Evolutionary conservation across 192 early-diverging fungal species (phyloP), one percentile per base, ranked within the genome.

Genomic region (Phlyctochytrium arcticum): DNA sequence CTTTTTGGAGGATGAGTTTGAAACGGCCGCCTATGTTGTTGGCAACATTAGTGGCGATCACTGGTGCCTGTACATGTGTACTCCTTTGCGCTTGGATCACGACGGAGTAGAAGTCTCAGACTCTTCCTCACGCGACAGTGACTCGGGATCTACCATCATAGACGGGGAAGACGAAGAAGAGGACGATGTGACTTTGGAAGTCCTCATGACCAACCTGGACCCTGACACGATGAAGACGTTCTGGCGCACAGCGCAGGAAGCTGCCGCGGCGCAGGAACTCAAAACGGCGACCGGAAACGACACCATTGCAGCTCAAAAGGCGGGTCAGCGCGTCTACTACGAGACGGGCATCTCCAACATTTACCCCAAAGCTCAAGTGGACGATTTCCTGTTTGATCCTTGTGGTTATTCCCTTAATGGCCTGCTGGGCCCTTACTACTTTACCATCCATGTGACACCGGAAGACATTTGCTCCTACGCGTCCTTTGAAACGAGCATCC

Each of bases 381-480:
- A 99, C 77, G 92, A 95, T 35, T 96, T 78, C 67, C 65, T 96
- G 49, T 99, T 97, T 73, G 85, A 92, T 58, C 96, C 96, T 6
- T 99, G 96, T 67, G 96, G 96, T 0, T 99, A 95, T 69, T 96
- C 94, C 21, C 85, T 92, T 54, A 99, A 99, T 69, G 95, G 90
- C 5, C 68, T 97, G 3, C 75, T 88, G 6, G 92, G 90, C 42
- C 86, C 84, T 26, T 94, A 99, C 77, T 99, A 91, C 70, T 85
- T 74, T 70, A 99, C 92, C 19, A 91, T 97, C 72, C 96, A 99
- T 62, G 96, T 99, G 17, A 99, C 96, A 19, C 96, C 96, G 10
- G 96, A 99, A 73, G 88, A 85, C n/a, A 78, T 85, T 61, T 99
- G 93, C 87, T 99, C 96, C 21, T 99, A 99, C 67, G 96, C 96